These are phyloP conservation scores for Talinum fruticosum DNA, from an alignment of 148 eudicot species.

Conservation along the genomic window DNA sequence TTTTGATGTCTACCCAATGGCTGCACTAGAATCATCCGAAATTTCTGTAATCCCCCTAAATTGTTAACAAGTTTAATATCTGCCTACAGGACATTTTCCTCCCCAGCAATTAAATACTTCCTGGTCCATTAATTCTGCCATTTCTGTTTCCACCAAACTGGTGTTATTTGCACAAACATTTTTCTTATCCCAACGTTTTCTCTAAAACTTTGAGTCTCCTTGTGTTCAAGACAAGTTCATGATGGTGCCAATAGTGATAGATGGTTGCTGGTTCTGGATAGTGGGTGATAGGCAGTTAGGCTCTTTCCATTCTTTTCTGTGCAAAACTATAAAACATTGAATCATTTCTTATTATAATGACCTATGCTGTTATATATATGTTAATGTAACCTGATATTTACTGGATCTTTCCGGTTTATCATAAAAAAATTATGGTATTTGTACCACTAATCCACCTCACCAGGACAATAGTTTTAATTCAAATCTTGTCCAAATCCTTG, in stretches of 20 bases:
- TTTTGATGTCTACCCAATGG: too few relatives aligned
- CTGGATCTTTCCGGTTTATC: not conserved
- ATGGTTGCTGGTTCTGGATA: too few relatives aligned
- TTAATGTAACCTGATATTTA: not conserved
- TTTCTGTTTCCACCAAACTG: not conserved
- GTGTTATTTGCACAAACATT: not conserved
- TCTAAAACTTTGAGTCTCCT: too few relatives aligned
- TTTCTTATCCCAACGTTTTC: too few relatives aligned
- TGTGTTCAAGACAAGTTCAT: too few relatives aligned
- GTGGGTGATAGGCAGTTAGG: too few relatives aligned
- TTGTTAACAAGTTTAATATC: not conserved
- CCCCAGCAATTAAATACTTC: not conserved
- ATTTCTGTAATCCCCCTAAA: too few relatives aligned
- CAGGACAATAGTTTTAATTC: not conserved
- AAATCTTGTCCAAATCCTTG: slow-evolving; percentile 3
- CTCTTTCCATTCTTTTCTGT: too few relatives aligned
- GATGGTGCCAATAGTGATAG: too few relatives aligned
- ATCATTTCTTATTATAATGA: not conserved
- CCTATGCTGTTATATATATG: not conserved
- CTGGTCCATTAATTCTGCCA: not conserved
- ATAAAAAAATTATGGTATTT: not conserved
- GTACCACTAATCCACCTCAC: not conserved
- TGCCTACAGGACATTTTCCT: not conserved
- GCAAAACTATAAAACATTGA: not conserved
- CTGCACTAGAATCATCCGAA: too few relatives aligned